A percentile compares a stretch with the other conserved stretches of the same genome.
These are phyloP conservation scores for Fraxinus angustifolia DNA, from an alignment of 305 asterid genomes.

Conservation along the genomic window DNA sequence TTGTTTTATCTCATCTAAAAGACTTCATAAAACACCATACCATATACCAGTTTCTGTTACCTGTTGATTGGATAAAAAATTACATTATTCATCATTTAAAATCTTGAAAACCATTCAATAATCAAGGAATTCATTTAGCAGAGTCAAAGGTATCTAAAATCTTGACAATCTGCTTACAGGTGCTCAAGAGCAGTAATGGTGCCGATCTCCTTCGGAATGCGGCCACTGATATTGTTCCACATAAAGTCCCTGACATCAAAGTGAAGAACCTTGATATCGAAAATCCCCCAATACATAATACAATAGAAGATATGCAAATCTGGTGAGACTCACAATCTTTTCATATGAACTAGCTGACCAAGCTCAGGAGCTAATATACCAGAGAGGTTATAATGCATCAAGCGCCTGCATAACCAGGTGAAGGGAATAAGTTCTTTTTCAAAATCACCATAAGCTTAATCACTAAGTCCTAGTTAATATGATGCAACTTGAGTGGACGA, in stretches of 20 bases:
- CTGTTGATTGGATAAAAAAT: not conserved
- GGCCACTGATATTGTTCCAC: conserved; percentile 62
- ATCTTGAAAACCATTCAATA: not conserved
- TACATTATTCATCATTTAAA: not conserved
- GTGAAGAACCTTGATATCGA: not conserved
- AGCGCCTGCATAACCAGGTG: conserved; percentile 37
- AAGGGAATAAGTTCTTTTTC: not conserved
- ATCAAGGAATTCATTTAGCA: not conserved
- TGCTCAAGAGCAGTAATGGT: conserved; percentile 42
- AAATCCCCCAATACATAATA: not conserved
- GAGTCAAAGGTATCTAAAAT: not conserved
- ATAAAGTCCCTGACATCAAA: conserved; percentile 48
- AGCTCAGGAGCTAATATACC: conserved; percentile 65
- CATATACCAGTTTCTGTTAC: not conserved
- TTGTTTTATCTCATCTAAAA: not conserved
- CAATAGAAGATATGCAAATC: not conserved
- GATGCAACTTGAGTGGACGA: not conserved
- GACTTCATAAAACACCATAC: not conserved
- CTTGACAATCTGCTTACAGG: conserved; percentile 35
- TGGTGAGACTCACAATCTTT: conserved; percentile 40
- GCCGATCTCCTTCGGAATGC: conserved; percentile 69
- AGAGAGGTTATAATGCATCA: conserved; percentile 38
- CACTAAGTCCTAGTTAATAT: not conserved
- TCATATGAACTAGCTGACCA: conserved; percentile 45
- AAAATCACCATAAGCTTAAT: not conserved